Conservation (phyloP, 164 flowering plant genomes). For the Houttuynia cordata region DNA sequence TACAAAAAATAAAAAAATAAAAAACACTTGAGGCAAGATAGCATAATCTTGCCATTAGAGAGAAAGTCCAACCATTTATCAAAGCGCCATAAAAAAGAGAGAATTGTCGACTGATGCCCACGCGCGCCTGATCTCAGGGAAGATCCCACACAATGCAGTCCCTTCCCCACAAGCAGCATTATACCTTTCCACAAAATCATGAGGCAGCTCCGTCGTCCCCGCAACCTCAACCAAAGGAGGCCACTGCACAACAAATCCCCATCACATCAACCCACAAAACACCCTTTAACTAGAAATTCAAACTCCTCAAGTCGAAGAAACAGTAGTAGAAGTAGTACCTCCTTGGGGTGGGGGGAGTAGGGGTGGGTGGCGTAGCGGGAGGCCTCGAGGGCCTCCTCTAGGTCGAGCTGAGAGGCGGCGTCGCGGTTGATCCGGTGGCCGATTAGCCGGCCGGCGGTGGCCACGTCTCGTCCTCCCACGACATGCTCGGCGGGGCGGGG, state of each 20-base stretch:
- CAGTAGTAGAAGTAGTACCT: conserved; percentile 27
- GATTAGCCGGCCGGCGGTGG: conserved; percentile 69
- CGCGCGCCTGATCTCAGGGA: conserved; percentile 94
- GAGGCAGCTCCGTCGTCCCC: conserved; percentile 82
- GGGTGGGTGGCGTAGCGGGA: conserved; percentile 92
- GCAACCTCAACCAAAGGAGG: conserved; percentile 89
- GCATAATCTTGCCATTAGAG: not conserved
- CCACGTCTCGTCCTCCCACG: conserved; percentile 66
- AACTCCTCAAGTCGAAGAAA: not conserved
- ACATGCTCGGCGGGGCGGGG: conserved; percentile 39
- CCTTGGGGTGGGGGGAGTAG: conserved; percentile 79
- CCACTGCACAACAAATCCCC: conserved; percentile 51
- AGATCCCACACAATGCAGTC: conserved; percentile 91
- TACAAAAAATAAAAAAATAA: too few species aligned
- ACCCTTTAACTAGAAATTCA: too few species aligned
- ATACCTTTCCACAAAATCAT: conserved; percentile 79
- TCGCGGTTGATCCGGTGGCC: conserved; percentile 76
- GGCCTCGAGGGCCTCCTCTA: conserved; percentile 92
- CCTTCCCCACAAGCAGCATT: conserved; percentile 98
- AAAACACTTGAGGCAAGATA: not conserved
- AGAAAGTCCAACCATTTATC: conserved; percentile 69
- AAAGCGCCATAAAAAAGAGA: conserved; percentile 93
- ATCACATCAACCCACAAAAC: not conserved
- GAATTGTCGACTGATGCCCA: conserved; percentile 98
- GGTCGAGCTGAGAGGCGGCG: conserved; percentile 54